Evolutionary conservation across 2,329 filamentous ascomycete species (phyloP).

Genomic region (Monosporascus sp.): DNA sequence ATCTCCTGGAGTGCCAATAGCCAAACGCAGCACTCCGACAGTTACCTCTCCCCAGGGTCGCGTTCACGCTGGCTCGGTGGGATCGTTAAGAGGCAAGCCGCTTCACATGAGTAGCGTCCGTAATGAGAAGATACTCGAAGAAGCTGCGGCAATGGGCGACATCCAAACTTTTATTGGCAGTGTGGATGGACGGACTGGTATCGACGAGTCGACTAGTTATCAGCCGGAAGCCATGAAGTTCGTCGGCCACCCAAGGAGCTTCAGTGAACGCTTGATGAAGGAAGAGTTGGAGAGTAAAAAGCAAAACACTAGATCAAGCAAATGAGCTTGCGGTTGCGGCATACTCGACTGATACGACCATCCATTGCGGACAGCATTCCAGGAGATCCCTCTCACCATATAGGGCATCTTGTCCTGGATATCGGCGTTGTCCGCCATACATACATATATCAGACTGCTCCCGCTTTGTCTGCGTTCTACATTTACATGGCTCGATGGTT

Average conservation of each 20-base stretch:
- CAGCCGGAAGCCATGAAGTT: slow-evolving; percentile 33
- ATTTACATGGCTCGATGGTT: neutral
- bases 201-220: slow-evolving; percentile 42
- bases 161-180: slow-evolving; percentile 48
- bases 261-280: slow-evolving; percentile 44
- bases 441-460: neutral
- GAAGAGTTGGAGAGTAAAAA: slow-evolving; percentile 35
- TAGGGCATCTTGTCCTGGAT: neutral
- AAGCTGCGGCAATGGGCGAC: slow-evolving; percentile 42
- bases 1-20: slow-evolving; percentile 39
- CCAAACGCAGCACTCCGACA: slow-evolving; percentile 22
- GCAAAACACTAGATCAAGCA: slow-evolving; percentile 5
- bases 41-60: slow-evolving; percentile 28
- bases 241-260: slow-evolving; percentile 39
- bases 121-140: slow-evolving; percentile 42
- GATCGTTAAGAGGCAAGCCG: slow-evolving; percentile 49
- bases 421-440: neutral
- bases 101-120: slow-evolving; percentile 48
- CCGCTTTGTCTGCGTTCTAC: neutral
- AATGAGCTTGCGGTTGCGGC: neutral
- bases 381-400: too few relatives aligned
- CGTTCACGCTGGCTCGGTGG: slow-evolving; percentile 36
- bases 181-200: slow-evolving; percentile 43
- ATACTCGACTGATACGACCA: neutral
- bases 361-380: too few relatives aligned